phyloP scores from a whole-genome alignment of 2,329 filamentous ascomycete species.

The Trichocomaceae sp. region DNA sequence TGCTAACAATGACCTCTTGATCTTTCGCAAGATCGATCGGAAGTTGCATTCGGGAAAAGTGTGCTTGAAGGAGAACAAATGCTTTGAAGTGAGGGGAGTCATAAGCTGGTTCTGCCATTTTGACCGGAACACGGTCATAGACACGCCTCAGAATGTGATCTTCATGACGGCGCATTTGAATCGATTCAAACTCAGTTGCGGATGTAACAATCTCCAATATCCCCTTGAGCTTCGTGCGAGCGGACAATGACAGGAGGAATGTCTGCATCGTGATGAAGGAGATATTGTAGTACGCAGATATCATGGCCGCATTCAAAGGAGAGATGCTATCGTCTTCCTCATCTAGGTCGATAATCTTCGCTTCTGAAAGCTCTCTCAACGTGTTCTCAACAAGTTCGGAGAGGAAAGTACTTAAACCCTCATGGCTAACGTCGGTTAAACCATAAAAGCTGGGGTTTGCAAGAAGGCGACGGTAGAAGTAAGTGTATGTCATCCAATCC shows the following conservation, averaged over 20 bases:
- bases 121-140: conserved; percentile 90
- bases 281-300: conserved; percentile 98
- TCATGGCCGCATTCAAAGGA: conserved; percentile 94
- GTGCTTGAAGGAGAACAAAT: conserved; percentile 92
- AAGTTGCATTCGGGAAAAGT: conserved; percentile 95
- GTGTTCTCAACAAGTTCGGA: conserved; percentile 93
- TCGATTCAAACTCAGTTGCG: conserved; percentile 90
- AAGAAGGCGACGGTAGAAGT: conserved; percentile 90
- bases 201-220: conserved; percentile 96
- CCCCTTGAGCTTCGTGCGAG: conserved; percentile 89
- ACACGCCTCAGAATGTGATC: conserved; percentile 81
- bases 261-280: conserved; percentile 99
- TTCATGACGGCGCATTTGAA: conserved; percentile 91
- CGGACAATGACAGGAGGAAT: conserved; percentile 82
- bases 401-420: conserved; percentile 86
- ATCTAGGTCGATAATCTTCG: conserved; percentile 92
- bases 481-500: conserved; percentile 97
- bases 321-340: conserved; percentile 86
- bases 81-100: conserved; percentile 98
- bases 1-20: conserved; percentile 78
- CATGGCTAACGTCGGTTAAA: conserved; percentile 78
- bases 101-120: conserved; percentile 79
- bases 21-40: conserved; percentile 94
- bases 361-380: conserved; percentile 80
- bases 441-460: conserved; percentile 97